Base-by-base conservation (phyloP, 805 yeast genomes). In the Pichia exigua region DNA sequence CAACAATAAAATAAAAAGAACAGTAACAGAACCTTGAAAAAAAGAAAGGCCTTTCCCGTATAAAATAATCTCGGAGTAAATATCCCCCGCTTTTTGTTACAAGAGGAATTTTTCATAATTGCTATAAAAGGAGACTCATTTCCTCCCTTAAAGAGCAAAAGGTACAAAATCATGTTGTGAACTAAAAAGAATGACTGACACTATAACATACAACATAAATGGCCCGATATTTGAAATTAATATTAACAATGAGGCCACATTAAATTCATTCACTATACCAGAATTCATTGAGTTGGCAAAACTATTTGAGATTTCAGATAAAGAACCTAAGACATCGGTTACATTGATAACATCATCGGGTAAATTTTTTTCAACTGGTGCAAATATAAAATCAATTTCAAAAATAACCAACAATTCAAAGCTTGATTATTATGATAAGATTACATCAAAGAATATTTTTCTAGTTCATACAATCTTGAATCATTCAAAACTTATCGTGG, bases 281-380 rank as follows among this genome's bases (percentile, higher is more conserved):
- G 88, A 87, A 57, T 87, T 84, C 64, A 69, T 79, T 39, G 67
- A 75, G 50, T 66, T 88, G 47, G 87, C 84, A 2, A 73, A 77
- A 51, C 69, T 76, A 13, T 67, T 89, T 13, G 80, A 80, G 56
- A 62, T 73, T 53, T 90, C 95, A 0, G 83, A 86, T 53, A 63
- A 69, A 6, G 83, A 86, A 52, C 79, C 79, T 24, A 71, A 73
- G 21, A 82, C 92, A 0, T 61, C 76, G 9, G 75, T 80, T 24
- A 89, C 96, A 1, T 69, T 86, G 47, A 66, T 89, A 46, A 82
- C 80, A 61, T 75, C 89, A 35, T 73, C 85, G 0, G 96, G 96
- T 0, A 73, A 83, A 52, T 85, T 77, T 64, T 89, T 88, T 65
- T 81, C 89, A 26, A 85, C 95, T 8, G 97, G 97, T 26, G 97